Base-by-base conservation (phyloP, 352 stramenopile species). In the Phytophthora citrophthora region DNA sequence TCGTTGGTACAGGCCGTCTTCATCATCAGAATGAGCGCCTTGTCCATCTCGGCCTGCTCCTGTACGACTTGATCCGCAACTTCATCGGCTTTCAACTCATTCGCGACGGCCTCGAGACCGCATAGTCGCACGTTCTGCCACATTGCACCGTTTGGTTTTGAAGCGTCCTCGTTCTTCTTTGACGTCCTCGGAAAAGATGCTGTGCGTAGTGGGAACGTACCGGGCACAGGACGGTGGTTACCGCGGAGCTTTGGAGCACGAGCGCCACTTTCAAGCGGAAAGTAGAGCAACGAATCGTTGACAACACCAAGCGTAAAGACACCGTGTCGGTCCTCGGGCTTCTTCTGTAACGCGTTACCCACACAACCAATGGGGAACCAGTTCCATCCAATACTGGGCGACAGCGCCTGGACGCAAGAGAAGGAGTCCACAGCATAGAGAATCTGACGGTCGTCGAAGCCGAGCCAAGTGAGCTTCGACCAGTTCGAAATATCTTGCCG, bases 11-110 rank as follows among this genome's bases (percentile, higher is more conserved):
- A 95, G 20, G 83, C 83, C 5, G 69, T 78, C 57, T 95, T 92
- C 82, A 95, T 90, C 72, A 93, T 90, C 9, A 95, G 51, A 52
- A 95, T 90, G 24, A 95, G 64, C 1, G 81, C 59, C 68, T 95
- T 95, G 59, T 95, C 87, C 78, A 91, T 90, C 48, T 90, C 85
- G 20, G 87, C 87, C 39, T 94, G 77, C 15, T 92, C 82, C 1
- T 76, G 70, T 2, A 93, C 76, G 4, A 87, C 50, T 48, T 78
- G 68, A 47, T 80, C 60, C 16, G 70, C 68, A 0, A 68, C 55
- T 10, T 72, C 48, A 1, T 57, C 59, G 18, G 13, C 45, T 13
- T 71, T 67, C 6, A 43, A 38, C 9, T 83, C 74, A 27, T 83
- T 78, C 0, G 65, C 76, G 10, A 69, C 68, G 1, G 52, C 43